Base-by-base conservation (phyloP, 2,329 filamentous ascomycete species). In the Alternaria metachromatica region DNA sequence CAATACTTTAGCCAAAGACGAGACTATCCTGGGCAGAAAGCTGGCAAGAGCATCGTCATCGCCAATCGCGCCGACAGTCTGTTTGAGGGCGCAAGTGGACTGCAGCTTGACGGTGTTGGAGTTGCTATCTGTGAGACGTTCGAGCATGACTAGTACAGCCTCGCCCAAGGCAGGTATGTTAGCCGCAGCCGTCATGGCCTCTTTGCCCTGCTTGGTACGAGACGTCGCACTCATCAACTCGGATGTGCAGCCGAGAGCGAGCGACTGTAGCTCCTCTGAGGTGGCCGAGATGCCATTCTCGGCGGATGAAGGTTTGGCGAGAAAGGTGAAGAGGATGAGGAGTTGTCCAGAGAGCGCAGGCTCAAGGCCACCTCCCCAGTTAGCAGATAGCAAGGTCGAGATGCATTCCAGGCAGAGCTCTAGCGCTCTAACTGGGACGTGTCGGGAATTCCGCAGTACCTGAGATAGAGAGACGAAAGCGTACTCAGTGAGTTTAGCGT, bases 401-500 rank as follows among this genome's bases (percentile, higher is more conserved):
- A 97, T 83, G 70, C 92, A 95, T 76, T 89, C 88, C 49, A 97
- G 84, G 28, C 91, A 90, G 46, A 92, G 81, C 77, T 99, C 96
- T 8, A 96, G 82, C 44, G 92, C 84, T 37, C 87, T 86, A 50
- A 92, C 87, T 1, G 94, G 89, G 58, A 94, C 88, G 51, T 87
- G 85, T 66, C 91, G 88, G 69, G 92, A 90, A 66, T 89, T 87
- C 62, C 93, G 90, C 72, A 99, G 90, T 43, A 98, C 88, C 71
- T 96, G 91, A 0, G 93, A 94, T 0, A 99, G 84, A 0, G 96
- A 96, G 66, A 97, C 97, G 83, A 98, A 98, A 74, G 92, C 87
- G 84, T 98, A 99, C 82, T 97, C 94, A 13, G 94, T 93, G 18
- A 98, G 83, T 77, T 94, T 95, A 56, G 90, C 86, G 77, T 97